phyloP scores from a whole-genome alignment of 768 basidiomycete genomes.

The Lentinula aciculospora region DNA sequence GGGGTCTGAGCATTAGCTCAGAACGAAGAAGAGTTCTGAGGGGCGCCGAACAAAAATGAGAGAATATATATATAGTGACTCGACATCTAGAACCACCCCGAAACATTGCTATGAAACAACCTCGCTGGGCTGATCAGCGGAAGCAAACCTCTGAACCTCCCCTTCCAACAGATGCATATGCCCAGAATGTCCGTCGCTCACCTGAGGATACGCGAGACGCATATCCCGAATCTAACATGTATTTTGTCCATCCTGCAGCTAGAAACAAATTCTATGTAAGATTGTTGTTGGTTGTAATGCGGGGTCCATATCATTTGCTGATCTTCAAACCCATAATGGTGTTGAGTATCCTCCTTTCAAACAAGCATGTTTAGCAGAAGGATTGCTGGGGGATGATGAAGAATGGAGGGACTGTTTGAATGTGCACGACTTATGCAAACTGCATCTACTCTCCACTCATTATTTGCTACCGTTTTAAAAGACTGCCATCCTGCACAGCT shows the following conservation, averaged over 20 bases:
- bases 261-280: conserved; percentile 34
- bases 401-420: conserved; percentile 12
- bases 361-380: background rate
- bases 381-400: background rate
- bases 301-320: conserved; percentile 22
- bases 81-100: too few species aligned
- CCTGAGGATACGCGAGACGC: too few species aligned
- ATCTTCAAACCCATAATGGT: background rate
- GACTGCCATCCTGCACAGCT: conserved; percentile 16
- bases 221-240: too few species aligned
- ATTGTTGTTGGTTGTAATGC: conserved; percentile 30
- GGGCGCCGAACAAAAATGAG: too few species aligned
- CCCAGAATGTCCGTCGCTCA: too few species aligned
- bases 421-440: conserved; percentile 32
- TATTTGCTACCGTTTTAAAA: background rate
- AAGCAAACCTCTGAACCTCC: too few species aligned
- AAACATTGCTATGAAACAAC: too few species aligned
- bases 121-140: too few species aligned
- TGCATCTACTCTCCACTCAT: conserved; percentile 15
- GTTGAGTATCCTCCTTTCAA: background rate
- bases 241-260: conserved; percentile 19
- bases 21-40: too few species aligned
- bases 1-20: too few species aligned
- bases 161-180: too few species aligned
- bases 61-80: too few species aligned